phyloP scores from a whole-genome alignment of 345 rosid species.

The Cardamine chenopodiifolia region DNA sequence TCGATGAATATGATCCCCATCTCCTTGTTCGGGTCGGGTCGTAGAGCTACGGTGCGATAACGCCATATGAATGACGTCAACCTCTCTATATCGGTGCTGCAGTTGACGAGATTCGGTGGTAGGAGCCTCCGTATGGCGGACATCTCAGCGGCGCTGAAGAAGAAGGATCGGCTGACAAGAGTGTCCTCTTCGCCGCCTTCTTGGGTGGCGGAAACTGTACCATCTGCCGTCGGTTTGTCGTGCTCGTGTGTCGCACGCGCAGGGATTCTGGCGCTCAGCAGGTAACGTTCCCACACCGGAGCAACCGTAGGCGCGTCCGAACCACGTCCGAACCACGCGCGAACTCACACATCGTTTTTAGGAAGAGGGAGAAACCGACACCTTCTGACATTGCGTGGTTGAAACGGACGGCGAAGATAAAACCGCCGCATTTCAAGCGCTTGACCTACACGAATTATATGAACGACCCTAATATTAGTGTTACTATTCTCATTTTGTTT shows the following conservation, averaged over 20 bases:
- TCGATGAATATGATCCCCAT: slow-evolving; percentile 40
- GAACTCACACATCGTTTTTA: slow-evolving; percentile 33
- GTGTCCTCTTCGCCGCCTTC: background rate
- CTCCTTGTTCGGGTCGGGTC: slow-evolving; percentile 33
- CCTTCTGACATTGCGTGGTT: slow-evolving; percentile 41
- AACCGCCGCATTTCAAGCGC: slow-evolving; percentile 47
- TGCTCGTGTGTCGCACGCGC: slow-evolving; percentile 31
- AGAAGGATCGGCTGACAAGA: slow-evolving; percentile 34
- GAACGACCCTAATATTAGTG: too few species aligned
- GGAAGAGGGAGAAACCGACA: slow-evolving; percentile 30
- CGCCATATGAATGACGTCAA: slow-evolving; percentile 48
- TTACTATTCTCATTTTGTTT: background rate
- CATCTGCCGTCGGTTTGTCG: background rate
- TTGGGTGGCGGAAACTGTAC: background rate
- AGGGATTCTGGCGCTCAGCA: slow-evolving; percentile 33
- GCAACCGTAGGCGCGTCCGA: slow-evolving; percentile 19
- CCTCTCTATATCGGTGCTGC: slow-evolving; percentile 33
- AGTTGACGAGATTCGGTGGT: slow-evolving; percentile 16
- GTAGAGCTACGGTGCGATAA: slow-evolving; percentile 41
- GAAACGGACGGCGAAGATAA: slow-evolving; percentile 39
- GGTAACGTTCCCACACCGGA: slow-evolving; percentile 48
- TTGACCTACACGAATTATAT: slow-evolving; percentile 25
- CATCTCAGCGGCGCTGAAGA: slow-evolving; percentile 38
- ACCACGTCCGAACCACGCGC: slow-evolving; percentile 34
- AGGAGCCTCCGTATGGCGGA: slow-evolving; percentile 36